These are phyloP conservation scores for Schoenoplectus tabernaemontani DNA, from an alignment of 202 grass and related monocot species.

Conservation along the genomic window DNA sequence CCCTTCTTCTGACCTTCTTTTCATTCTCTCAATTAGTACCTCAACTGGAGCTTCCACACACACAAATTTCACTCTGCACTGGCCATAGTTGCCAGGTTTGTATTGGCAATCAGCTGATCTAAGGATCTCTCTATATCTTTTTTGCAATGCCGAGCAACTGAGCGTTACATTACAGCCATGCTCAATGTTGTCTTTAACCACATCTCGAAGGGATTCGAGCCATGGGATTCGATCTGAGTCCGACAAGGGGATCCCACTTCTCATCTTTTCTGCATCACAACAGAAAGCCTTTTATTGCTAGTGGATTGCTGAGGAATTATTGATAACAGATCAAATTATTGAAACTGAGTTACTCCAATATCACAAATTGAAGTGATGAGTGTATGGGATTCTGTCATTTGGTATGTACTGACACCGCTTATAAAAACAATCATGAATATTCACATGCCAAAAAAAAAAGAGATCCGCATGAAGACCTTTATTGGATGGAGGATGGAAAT, in stretches of 20 bases:
- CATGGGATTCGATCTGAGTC: conserved; percentile 55
- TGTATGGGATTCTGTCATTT: neutral
- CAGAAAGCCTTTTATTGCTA: neutral
- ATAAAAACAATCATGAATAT: neutral
- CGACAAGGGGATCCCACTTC: conserved; percentile 40
- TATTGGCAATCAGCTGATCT: conserved; percentile 36
- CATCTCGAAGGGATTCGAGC: conserved; percentile 41
- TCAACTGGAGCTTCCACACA: conserved; percentile 56
- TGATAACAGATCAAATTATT: neutral
- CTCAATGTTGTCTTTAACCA: conserved; percentile 33
- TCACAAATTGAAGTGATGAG: neutral
- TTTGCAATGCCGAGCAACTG: conserved; percentile 75
- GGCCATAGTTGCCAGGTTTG: conserved; percentile 19
- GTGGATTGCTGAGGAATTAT: neutral
- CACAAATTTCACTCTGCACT: conserved; percentile 67
- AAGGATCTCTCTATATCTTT: conserved; percentile 72
- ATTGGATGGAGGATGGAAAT: conserved; percentile 65
- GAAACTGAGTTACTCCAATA: neutral
- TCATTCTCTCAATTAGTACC: conserved; percentile 48
- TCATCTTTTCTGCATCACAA: conserved; percentile 68
- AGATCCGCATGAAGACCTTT: conserved; percentile 38
- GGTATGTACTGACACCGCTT: neutral
- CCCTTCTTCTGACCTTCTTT: conserved; percentile 34
- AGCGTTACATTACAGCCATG: conserved; percentile 31
- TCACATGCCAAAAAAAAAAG: neutral